Base-by-base conservation (phyloP, 495 filamentous ascomycete species). In the Peziza echinospora region DNA sequence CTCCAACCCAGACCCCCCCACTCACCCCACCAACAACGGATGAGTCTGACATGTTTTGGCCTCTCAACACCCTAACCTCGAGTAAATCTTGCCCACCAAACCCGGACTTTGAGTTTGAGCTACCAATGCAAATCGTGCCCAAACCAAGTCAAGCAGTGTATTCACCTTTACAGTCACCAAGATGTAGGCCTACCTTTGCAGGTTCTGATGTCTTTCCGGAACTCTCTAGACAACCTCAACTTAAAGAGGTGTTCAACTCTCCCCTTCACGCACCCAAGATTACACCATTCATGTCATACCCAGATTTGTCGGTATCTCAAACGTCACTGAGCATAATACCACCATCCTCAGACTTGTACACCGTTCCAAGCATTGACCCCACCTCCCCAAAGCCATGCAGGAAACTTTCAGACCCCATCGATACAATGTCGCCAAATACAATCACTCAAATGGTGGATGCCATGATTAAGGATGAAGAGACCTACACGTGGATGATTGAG, bases 371-470 rank as follows among this genome's bases (percentile, higher is more conserved):
- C 46, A 59, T 59, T 26, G 56, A 59, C 40, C 56, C 56, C 11
- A 49, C 56, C 21, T 59, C 56, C 34, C 51, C 56, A 21, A 46
- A 19, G 56, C 56, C 7, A 49, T 52, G 21, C n/a, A 56, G 42
- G 21, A 54, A 54, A 17, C 55, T 49, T 16, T 50, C 49, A 13
- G 42, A 26, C 17, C 55, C 56, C 11, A 10, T 49, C 21, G 49
- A 49, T 6, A 25, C 43, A 7, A 55, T 59, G 21, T 52, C 56
- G 5, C 55, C 52, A 13, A 54, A 59, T 23, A 52, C 55, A 26
- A 47, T 59, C 19, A 55, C 56, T 19, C 56, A 59, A 19, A 55
- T 59, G 56, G 59, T 59, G 10, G 56, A 55, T 45, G 56, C 55
- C 21, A 59, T 59, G 56, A 49, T 51, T 19, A 44, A 43, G 13